Evolutionary conservation across 2,329 filamentous ascomycete species (phyloP).

Genomic region (Trichocomaceae sp.): DNA sequence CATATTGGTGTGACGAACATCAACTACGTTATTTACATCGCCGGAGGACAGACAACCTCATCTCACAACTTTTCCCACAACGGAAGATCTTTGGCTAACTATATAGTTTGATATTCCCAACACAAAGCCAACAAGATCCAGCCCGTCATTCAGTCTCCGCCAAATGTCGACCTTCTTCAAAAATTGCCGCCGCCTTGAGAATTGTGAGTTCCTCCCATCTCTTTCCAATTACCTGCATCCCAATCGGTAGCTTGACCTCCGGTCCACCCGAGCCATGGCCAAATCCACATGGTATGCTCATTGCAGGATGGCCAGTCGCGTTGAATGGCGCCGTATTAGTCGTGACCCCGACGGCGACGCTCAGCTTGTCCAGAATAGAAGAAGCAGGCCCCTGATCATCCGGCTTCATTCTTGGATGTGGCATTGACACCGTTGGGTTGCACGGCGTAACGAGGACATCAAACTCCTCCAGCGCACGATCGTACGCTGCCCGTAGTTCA

Average conservation of each 20-base stretch:
- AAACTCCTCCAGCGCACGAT: slow-evolving; percentile 36
- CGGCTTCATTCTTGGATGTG: slow-evolving; percentile 29
- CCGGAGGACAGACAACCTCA: too few relatives aligned
- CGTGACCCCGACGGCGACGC: slow-evolving; percentile 40
- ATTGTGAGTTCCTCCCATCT: slow-evolving; percentile 24
- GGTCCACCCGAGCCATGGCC: neutral
- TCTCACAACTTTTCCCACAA: too few relatives aligned
- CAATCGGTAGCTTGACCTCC: slow-evolving; percentile 41
- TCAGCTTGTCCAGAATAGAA: slow-evolving; percentile 35
- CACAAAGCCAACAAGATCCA: too few relatives aligned
- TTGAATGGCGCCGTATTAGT: slow-evolving; percentile 46
- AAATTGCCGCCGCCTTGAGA: slow-evolving; percentile 24
- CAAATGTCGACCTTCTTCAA: slow-evolving; percentile 16
- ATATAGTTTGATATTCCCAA: too few relatives aligned
- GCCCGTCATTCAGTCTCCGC: neutral
- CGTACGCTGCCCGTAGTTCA: slow-evolving; percentile 45
- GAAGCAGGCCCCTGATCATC: slow-evolving; percentile 11
- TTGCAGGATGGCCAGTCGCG: slow-evolving; percentile 45
- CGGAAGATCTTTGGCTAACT: too few relatives aligned
- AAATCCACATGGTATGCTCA: slow-evolving; percentile 42
- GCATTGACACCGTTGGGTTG: slow-evolving; percentile 41
- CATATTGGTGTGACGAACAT: too few relatives aligned
- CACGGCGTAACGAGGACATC: slow-evolving; percentile 47
- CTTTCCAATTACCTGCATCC: slow-evolving; percentile 50
- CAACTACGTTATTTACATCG: too few relatives aligned